Percentiles rank a stretch among this genome's conserved stretches.
These are phyloP conservation scores for Lactifluus volemus DNA, from an alignment of 768 basidiomycete genomes.

Conservation along the genomic window DNA sequence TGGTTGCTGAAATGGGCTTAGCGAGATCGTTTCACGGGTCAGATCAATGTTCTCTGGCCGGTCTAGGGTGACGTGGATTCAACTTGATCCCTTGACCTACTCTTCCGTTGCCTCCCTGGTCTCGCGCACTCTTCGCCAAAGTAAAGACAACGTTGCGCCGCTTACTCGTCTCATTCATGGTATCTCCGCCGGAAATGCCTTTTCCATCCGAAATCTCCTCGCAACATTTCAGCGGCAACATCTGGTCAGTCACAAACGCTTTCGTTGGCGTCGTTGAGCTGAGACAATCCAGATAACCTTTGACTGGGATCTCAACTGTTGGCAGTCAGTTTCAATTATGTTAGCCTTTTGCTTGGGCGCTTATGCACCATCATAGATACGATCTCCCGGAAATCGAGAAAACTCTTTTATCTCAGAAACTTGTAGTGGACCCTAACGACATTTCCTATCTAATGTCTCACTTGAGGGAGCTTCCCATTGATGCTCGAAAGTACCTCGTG, in stretches of 20 bases:
- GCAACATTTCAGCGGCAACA: conserved; percentile 55
- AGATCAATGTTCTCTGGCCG: conserved; percentile 48
- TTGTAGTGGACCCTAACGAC: conserved; percentile 50
- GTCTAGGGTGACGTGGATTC: conserved; percentile 58
- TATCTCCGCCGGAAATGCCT: conserved; percentile 60
- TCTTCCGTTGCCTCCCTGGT: conserved; percentile 50
- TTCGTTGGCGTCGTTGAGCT: not conserved
- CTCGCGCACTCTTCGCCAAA: conserved; percentile 52
- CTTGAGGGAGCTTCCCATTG: conserved; percentile 51
- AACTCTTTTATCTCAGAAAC: conserved; percentile 42
- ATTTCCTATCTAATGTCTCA: conserved; percentile 51
- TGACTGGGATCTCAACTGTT: conserved; percentile 54
- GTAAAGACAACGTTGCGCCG: conserved; percentile 44
- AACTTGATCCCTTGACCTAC: conserved; percentile 50
- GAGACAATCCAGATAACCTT: conserved; percentile 44
- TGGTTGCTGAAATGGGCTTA: not conserved
- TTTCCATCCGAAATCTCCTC: conserved; percentile 57
- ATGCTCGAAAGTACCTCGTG: conserved; percentile 54
- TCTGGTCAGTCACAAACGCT: conserved; percentile 35
- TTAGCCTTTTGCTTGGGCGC: not conserved
- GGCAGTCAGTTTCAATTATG: conserved; percentile 40
- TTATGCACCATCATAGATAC: conserved; percentile 31
- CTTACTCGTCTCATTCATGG: conserved; percentile 49
- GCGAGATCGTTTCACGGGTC: conserved; percentile 40
- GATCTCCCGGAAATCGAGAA: conserved; percentile 49